Evolutionary conservation across 2,329 filamentous ascomycete genomes (phyloP).

Genomic region (Xylaria arbuscula): DNA sequence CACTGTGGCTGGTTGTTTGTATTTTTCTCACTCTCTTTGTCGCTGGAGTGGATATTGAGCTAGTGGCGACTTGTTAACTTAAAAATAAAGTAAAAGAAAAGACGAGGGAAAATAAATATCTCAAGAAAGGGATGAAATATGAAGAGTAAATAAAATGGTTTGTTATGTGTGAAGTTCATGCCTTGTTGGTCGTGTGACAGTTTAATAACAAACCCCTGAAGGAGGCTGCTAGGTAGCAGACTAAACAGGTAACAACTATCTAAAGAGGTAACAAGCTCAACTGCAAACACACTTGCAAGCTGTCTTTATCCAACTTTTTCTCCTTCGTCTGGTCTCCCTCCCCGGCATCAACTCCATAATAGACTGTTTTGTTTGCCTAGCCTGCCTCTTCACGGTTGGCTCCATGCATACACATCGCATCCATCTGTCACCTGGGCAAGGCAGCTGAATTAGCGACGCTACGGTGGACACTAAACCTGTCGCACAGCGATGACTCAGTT

Average conservation of each 20-base stretch:
- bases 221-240: neutral
- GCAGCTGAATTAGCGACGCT: neutral
- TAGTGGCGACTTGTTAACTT: neutral
- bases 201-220: constrained; percentile 2
- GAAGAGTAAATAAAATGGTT: neutral
- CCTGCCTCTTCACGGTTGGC: neutral
- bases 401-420: neutral
- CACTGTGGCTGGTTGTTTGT: neutral
- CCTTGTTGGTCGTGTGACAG: neutral
- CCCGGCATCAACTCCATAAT: neutral
- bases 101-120: neutral
- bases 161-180: neutral
- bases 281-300: too few species aligned
- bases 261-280: neutral
- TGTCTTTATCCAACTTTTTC: neutral
- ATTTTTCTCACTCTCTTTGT: neutral
- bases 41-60: neutral
- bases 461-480: neutral
- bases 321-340: neutral
- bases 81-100: neutral
- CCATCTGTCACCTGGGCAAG: neutral
- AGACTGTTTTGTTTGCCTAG: neutral
- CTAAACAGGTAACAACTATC: neutral
- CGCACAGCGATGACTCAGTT: neutral
- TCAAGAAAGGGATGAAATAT: too few species aligned